Evolutionary conservation across 495 filamentous ascomycete genomes (phyloP), one percentile per base, ranked within the genome.

Genomic region (Penicillium samsonianum): DNA sequence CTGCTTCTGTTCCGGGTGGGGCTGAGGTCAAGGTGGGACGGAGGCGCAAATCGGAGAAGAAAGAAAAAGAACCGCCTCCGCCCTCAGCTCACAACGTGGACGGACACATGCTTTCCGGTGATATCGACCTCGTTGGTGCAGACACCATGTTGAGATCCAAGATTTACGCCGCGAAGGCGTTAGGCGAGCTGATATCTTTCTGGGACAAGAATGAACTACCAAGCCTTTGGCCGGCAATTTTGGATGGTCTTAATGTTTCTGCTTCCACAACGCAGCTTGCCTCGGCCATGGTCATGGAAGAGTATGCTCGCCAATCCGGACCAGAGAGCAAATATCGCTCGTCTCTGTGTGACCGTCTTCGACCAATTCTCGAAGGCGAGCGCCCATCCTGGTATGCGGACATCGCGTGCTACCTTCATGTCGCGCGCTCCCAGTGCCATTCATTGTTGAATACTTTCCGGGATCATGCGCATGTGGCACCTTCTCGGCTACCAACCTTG

Each of bases 21-120:
- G 7, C 66, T 8, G 72, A 73, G 38, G 64, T 63, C 20, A 78
- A 77, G 51, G 42, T 57, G 17, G 96, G 94, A 73, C 85, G 89
- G 53, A 84, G 91, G 31, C 85, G 90, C 61, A 92, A 91, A 67
- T 88, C 87, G 0, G 89, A 91, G 33, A 93, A 90, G 79, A 86
- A 87, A 43, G 89, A 90, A 79, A 86, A 87, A 46, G 89, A 92
- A 60, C 84, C 89, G n/a, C 74, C 82, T 25, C 67, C 83, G 1
- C 73, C 76, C 25, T 85, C 87, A 14, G 80, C 86, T 4, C 95
- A 98, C 71, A 96, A 98, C 69, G 90, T 98, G 35, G 94, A 98
- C 67, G 94, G 91, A 17, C 91, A 95, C 65, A 97, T 98, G 90
- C 90, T 98, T 73, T 89, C 91, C 64, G 94, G 94, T 42, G 94